Conservation (phyloP, 306 rosid species). For the Medicago arabica region DNA sequence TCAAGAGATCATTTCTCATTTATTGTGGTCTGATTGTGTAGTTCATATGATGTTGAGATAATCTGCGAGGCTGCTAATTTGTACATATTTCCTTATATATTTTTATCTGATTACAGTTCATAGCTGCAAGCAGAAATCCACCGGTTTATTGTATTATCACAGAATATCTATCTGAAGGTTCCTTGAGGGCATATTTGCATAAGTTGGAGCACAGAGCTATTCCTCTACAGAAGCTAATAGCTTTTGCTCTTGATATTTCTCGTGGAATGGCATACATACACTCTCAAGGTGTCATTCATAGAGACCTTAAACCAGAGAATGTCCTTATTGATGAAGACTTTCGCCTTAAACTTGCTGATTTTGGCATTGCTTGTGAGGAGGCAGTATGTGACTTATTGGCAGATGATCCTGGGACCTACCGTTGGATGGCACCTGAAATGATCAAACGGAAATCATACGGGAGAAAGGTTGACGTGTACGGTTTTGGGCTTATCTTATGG, state of each 20-base stretch:
- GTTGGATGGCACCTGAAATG: conserved; percentile 99
- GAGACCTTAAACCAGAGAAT: conserved; percentile 96
- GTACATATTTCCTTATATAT: conserved; percentile 28
- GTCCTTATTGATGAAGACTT: conserved; percentile 65
- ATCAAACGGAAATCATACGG: conserved; percentile 84
- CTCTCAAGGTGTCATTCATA: conserved; percentile 82
- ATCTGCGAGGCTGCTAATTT: conserved; percentile 11
- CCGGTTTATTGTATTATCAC: conserved; percentile 85
- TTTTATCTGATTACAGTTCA: conserved; percentile 64
- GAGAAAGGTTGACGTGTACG: conserved; percentile 87
- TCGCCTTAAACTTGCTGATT: conserved; percentile 89
- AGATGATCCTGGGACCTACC: conserved; percentile 92
- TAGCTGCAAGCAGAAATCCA: conserved; percentile 85
- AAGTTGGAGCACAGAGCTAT: conserved; percentile 69
- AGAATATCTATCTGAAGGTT: conserved; percentile 83
- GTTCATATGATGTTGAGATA: conserved; percentile 47
- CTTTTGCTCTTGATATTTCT: conserved; percentile 81
- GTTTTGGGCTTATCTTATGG: conserved; percentile 93
- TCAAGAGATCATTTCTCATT: conserved; percentile 23
- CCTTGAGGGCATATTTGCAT: conserved; percentile 84
- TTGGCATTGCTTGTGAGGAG: conserved; percentile 93
- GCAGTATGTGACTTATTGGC: conserved; percentile 72
- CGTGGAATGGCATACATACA: conserved; percentile 94
- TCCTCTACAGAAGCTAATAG: conserved; percentile 58
- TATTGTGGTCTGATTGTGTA: conserved; percentile 40